phyloP scores from a whole-genome alignment of 306 rosid species.

The Prunus dulcis region DNA sequence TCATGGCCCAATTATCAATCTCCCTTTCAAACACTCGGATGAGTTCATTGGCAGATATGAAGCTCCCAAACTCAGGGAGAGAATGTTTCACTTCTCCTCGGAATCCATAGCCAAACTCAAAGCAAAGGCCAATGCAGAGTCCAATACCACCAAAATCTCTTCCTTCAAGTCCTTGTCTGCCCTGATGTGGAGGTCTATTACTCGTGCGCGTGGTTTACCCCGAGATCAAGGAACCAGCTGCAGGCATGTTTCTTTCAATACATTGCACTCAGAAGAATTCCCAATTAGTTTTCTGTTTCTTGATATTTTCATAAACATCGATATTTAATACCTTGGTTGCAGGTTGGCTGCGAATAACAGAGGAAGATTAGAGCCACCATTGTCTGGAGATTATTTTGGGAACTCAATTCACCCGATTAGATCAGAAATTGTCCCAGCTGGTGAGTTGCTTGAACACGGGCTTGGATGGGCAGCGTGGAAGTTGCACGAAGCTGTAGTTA shows the following conservation, averaged over 20 bases:
- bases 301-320: background rate
- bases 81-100: slow-evolving; percentile 52
- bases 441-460: slow-evolving; percentile 35
- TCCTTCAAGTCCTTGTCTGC: slow-evolving; percentile 61
- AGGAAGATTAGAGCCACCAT: slow-evolving; percentile 44
- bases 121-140: slow-evolving; percentile 49
- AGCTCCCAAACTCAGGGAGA: slow-evolving; percentile 41
- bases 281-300: background rate
- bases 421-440: slow-evolving; percentile 13
- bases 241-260: background rate
- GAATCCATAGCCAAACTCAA: slow-evolving; percentile 54
- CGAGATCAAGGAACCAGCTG: slow-evolving; percentile 30
- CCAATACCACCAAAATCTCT: slow-evolving; percentile 32
- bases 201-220: slow-evolving; percentile 30
- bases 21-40: slow-evolving; percentile 42
- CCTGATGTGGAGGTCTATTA: slow-evolving; percentile 51
- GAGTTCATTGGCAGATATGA: slow-evolving; percentile 44
- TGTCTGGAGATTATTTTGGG: slow-evolving; percentile 50
- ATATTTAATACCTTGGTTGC: background rate
- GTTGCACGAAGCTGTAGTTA: slow-evolving; percentile 39
- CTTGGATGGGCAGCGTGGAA: slow-evolving; percentile 66
- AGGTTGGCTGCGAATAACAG: slow-evolving; percentile 35
- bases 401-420: background rate
- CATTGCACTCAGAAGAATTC: too few relatives aligned
- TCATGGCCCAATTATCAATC: slow-evolving; percentile 29